phyloP scores from a whole-genome alignment of 1,284 basidiomycete genomes.

The Phlebopus sp. region DNA sequence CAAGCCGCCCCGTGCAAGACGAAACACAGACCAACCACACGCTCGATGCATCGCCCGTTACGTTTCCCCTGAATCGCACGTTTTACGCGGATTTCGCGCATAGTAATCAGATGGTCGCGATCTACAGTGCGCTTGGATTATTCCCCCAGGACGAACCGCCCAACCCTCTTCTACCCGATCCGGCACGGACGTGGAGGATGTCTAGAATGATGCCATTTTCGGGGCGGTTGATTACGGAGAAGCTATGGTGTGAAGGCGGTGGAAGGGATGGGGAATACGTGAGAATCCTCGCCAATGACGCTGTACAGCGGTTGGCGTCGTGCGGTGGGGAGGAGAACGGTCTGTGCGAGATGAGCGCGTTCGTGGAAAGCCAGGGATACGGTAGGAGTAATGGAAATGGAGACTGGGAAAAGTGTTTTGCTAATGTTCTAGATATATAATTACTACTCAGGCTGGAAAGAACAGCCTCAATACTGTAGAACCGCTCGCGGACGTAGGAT shows the following conservation, averaged over 20 bases:
- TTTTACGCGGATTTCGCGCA: slow-evolving; percentile 81
- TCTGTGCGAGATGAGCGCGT: slow-evolving; percentile 62
- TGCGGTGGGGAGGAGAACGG: slow-evolving; percentile 52
- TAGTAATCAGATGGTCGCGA: slow-evolving; percentile 79
- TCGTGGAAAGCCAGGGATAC: slow-evolving; percentile 71
- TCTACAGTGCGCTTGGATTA: slow-evolving; percentile 71
- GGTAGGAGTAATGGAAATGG: slow-evolving; percentile 62
- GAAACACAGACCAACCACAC: slow-evolving; percentile 80
- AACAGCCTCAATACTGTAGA: too few species aligned
- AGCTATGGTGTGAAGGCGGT: slow-evolving; percentile 43
- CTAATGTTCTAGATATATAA: not conserved
- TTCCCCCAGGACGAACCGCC: slow-evolving; percentile 47
- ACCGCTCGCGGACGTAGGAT: too few species aligned
- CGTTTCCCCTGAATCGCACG: slow-evolving; percentile 70
- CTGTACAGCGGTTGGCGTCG: slow-evolving; percentile 59
- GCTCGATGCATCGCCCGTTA: slow-evolving; percentile 58
- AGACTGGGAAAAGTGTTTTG: slow-evolving; percentile 60
- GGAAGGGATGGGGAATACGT: slow-evolving; percentile 42
- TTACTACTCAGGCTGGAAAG: too few species aligned
- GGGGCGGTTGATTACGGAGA: slow-evolving; percentile 62
- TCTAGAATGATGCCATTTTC: slow-evolving; percentile 66
- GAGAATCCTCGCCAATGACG: slow-evolving; percentile 67
- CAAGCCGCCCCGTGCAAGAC: slow-evolving; percentile 59
- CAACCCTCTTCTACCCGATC: slow-evolving; percentile 42
- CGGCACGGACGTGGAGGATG: slow-evolving; percentile 51